These are phyloP conservation scores for Ustilago tritici DNA, from an alignment of 1,284 basidiomycete species.

Conservation along the genomic window DNA sequence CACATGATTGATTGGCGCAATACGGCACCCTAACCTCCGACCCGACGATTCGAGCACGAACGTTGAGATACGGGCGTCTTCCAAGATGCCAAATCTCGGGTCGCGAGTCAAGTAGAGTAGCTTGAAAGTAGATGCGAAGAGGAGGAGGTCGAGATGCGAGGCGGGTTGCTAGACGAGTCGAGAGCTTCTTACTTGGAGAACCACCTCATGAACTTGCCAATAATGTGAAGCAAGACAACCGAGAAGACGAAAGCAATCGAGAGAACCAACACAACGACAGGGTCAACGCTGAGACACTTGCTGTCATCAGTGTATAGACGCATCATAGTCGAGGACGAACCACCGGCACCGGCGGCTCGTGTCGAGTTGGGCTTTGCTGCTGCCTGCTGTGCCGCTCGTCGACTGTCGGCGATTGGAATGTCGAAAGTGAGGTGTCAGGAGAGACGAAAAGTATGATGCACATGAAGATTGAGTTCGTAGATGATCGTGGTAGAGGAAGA, in stretches of 20 bases:
- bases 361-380: slow-evolving; percentile 85
- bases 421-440: neutral
- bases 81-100: neutral
- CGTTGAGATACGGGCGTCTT: neutral
- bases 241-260: slow-evolving; percentile 98
- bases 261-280: slow-evolving; percentile 95
- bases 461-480: neutral
- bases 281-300: slow-evolving; percentile 96
- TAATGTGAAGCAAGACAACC: slow-evolving; percentile 98
- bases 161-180: neutral
- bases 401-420: slow-evolving; percentile 20
- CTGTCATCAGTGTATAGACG: slow-evolving; percentile 95
- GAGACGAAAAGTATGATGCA: neutral
- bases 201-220: slow-evolving; percentile 90
- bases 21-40: neutral
- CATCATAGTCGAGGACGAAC: slow-evolving; percentile 96
- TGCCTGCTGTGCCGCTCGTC: slow-evolving; percentile 78
- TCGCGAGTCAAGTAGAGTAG: neutral
- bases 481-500: neutral
- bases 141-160: neutral
- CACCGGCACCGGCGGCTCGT: slow-evolving; percentile 93
- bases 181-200: slow-evolving; percentile 79
- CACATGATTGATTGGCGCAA: neutral
- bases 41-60: neutral
- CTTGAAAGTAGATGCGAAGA: neutral